phyloP scores from a whole-genome alignment of 176 grass and related monocot genomes.

The Alopecurus myosuroides region DNA sequence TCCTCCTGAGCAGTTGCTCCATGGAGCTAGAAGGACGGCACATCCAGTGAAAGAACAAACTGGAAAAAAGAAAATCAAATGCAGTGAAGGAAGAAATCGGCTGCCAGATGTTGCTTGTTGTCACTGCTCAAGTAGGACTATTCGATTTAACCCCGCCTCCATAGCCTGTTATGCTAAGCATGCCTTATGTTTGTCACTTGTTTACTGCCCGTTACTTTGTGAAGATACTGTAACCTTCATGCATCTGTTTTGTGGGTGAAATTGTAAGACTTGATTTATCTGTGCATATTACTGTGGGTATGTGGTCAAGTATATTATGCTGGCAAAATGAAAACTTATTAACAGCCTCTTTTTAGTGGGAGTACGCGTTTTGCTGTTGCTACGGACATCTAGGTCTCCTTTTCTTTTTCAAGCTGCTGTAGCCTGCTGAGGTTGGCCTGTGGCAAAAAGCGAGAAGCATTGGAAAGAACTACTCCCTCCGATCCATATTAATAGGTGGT shows the following conservation, averaged over 20 bases:
- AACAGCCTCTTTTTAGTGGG: background rate
- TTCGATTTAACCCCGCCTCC: constrained; percentile 37
- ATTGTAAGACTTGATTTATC: constrained; percentile 35
- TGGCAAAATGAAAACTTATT: background rate
- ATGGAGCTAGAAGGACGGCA: background rate
- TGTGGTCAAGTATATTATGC: background rate
- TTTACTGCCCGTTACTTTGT: constrained; percentile 26
- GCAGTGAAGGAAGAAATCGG: constrained; percentile 8
- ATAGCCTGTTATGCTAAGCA: constrained; percentile 31
- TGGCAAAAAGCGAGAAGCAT: background rate
- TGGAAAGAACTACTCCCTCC: background rate
- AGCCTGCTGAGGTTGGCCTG: background rate
- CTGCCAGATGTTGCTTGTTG: background rate
- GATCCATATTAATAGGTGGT: too few species aligned
- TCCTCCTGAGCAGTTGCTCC: constrained; percentile 19
- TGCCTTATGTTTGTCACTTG: constrained; percentile 19
- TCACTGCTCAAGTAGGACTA: constrained; percentile 33
- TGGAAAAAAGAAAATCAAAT: constrained; percentile 7
- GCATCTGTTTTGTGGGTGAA: constrained; percentile 11
- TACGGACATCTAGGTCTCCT: background rate
- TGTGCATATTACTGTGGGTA: constrained; percentile 43
- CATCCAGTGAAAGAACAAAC: constrained; percentile 18
- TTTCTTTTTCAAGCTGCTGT: constrained; percentile 10
- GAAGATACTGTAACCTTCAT: constrained; percentile 34
- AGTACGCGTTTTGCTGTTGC: background rate